phyloP scores from a whole-genome alignment of 169 alveolate genomes.

The Plasmodium cynomolgi region DNA sequence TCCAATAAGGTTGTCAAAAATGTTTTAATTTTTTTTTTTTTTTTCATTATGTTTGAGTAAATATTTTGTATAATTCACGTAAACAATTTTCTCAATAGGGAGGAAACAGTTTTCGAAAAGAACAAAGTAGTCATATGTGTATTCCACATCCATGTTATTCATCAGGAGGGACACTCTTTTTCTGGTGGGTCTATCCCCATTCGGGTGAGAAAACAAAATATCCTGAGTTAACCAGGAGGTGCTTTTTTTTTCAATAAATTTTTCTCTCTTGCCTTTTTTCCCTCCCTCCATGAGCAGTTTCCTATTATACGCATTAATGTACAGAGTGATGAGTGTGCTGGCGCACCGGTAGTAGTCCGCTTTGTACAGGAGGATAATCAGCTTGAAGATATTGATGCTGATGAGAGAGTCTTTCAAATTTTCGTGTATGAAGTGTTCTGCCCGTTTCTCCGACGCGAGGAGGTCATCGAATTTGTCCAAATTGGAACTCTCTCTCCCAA shows the following conservation, averaged over 20 bases:
- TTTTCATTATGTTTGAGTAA: conserved; percentile 34
- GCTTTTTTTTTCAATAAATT: background rate
- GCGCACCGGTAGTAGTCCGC: conserved; percentile 68
- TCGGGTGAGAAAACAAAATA: background rate
- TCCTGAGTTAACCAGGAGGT: background rate
- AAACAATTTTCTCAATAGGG: conserved; percentile 46
- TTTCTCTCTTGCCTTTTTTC: background rate
- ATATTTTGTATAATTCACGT: conserved; percentile 64
- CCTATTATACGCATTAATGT: conserved; percentile 26
- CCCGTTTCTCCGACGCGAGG: conserved; percentile 57
- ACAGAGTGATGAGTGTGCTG: conserved; percentile 33
- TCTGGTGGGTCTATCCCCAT: background rate
- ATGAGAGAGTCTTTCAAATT: conserved; percentile 49
- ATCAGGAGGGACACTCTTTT: background rate
- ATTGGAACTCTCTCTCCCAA: background rate
- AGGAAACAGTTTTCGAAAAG: conserved; percentile 27
- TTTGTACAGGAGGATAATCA: conserved; percentile 45
- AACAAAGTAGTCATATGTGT: conserved; percentile 5
- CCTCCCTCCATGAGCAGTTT: background rate
- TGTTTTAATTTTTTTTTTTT: conserved; percentile 46
- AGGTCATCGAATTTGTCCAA: conserved; percentile 30
- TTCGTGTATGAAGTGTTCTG: conserved; percentile 66
- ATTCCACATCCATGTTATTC: conserved; percentile 11
- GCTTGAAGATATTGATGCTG: conserved; percentile 28
- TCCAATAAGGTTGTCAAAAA: conserved; percentile 38